Evolutionary conservation across 441 rosid species (phyloP), one percentile per base, ranked within the genome.

Genomic region (Aleurites moluccanus): DNA sequence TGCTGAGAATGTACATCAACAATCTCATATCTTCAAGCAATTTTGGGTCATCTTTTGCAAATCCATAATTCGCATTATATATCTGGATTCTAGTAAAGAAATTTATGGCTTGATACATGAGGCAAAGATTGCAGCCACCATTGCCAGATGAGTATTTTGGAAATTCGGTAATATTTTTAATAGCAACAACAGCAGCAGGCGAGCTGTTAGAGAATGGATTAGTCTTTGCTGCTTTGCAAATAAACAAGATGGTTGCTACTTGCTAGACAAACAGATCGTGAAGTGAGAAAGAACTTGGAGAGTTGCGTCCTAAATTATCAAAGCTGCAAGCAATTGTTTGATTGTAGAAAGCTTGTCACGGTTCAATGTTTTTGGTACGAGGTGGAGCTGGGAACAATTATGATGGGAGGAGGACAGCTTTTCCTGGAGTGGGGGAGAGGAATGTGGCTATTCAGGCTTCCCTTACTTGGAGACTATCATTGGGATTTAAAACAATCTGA

Each of bases 31-130:
- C 76, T 89, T 10, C 90, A 85, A 75, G 80, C 89, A 35, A 28
- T 88, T 1, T 42, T 83, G 2, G 81, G 83, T 2, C 83, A 79
- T 75, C 30, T 87, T 87, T 23, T 88, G 89, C 89, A 23, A 74
- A 42, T 69, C 78, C 11, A 55, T 73, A 3, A 33, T 70, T 16
- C 78, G 69, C 2, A 63, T 57, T 61, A 67, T 70, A 63, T 23
- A 10, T 3, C 1, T 70, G 9, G 75, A 83, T 13, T 64, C 77
- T 1, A 30, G 77, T 1, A 30, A 64, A 38, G 77, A 69, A 13
- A 60, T 35, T 0, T 4, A 3, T 10, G 74, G 2, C 9, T 0
- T 0, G 0, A 0, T 83, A 0, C 2, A 15, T 64, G 1, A 80
- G 92, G n/a, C n/a, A 69, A 42, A 83, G 89, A 72, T 2, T 83